Conservation (phyloP, 164 flowering plant species). For the Stephania japonica region DNA sequence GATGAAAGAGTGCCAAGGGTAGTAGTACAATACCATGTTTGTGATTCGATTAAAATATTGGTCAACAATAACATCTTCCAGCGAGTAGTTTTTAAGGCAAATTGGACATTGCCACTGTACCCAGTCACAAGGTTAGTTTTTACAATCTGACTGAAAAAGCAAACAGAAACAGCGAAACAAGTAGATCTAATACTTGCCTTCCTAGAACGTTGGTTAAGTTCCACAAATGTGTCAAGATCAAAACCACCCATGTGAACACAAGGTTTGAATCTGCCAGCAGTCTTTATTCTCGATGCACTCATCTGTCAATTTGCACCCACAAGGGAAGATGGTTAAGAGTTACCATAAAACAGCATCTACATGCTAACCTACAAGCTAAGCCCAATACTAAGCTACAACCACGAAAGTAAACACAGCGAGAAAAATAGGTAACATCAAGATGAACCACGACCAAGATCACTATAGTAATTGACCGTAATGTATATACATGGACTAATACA, state of each 20-base stretch:
- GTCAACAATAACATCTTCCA: slow-evolving; percentile 79
- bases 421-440: background rate
- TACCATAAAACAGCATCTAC: background rate
- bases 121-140: slow-evolving; percentile 7
- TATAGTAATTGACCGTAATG: background rate
- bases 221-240: slow-evolving; percentile 93
- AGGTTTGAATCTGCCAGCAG: slow-evolving; percentile 91
- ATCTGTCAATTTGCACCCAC: slow-evolving; percentile 39
- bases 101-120: slow-evolving; percentile 99
- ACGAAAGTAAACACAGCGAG: background rate
- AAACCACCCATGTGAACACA: slow-evolving; percentile 97
- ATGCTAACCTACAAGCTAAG: background rate
- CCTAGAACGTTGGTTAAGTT: slow-evolving; percentile 89
- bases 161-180: background rate
- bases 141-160: background rate
- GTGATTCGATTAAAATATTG: slow-evolving; percentile 90
- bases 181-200: slow-evolving; percentile 48
- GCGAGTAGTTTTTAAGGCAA: slow-evolving; percentile 81
- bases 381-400: background rate
- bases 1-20: background rate
- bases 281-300: slow-evolving; percentile 96
- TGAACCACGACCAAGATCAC: background rate
- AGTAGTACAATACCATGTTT: slow-evolving; percentile 58
- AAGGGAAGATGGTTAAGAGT: background rate
- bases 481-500: background rate